phyloP scores from a whole-genome alignment of 371 early-diverging fungal species.

The Sporodiniella umbellata region DNA sequence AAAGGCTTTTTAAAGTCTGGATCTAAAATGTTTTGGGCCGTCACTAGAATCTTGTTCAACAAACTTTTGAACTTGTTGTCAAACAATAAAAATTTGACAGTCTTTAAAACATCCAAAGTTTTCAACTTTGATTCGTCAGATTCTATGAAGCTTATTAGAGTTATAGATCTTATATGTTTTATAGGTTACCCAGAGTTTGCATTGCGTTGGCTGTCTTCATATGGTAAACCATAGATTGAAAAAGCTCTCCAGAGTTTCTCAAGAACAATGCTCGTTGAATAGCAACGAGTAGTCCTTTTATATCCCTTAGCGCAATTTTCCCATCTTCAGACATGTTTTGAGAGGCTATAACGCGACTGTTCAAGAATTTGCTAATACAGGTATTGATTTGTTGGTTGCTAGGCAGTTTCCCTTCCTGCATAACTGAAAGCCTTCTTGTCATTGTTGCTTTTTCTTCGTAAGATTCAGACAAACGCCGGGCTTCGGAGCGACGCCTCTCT shows the following conservation, averaged over 20 bases:
- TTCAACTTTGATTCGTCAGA: not conserved
- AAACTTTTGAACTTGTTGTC: constrained; percentile 5
- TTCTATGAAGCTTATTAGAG: not conserved
- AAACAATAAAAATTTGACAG: constrained; percentile 6
- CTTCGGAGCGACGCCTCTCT: not conserved
- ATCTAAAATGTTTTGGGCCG: not conserved
- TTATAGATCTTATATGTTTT: not conserved
- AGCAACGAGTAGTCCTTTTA: constrained; percentile 36
- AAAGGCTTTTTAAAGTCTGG: not conserved
- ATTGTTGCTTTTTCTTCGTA: not conserved
- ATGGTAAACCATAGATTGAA: constrained; percentile 57
- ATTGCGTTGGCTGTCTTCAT: not conserved
- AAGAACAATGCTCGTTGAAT: constrained; percentile 38
- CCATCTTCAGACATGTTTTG: constrained; percentile 48
- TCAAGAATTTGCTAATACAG: not conserved
- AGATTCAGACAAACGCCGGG: not conserved
- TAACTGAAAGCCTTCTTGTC: constrained; percentile 19
- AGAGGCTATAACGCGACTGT: not conserved
- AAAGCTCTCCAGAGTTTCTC: constrained; percentile 56
- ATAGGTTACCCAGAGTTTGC: not conserved
- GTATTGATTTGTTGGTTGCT: constrained; percentile 46
- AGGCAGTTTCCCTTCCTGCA: constrained; percentile 56
- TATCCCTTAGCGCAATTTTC: constrained; percentile 36
- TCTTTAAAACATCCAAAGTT: not conserved
- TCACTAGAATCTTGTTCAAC: constrained; percentile 1